Evolutionary conservation across 2,329 filamentous ascomycete species (phyloP), one percentile per base, ranked within the genome.

Genomic region (Paracoccidioides brasiliensis): DNA sequence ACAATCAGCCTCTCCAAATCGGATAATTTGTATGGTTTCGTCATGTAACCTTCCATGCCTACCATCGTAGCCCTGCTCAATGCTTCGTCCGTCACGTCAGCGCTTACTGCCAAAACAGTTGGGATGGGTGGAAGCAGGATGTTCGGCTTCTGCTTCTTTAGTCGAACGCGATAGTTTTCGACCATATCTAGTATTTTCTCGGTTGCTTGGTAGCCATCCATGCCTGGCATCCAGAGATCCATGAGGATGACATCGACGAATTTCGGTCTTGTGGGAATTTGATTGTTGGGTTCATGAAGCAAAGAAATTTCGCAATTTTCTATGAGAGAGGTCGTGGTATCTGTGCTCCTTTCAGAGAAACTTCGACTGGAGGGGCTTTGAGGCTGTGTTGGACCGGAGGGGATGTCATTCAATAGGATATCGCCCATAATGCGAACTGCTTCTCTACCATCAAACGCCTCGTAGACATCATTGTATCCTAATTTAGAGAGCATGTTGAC

Each of bases 171-270:
- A 42, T 70, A 64, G 48, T 72, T 66, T 44, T 71, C 68, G n/a
- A 73, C 66, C 72, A 83, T 76, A 30, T 72, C 69, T 9, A 85
- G 68, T 45, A 88, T 88, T 49, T 75, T 72, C 62, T 79, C 76
- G 0, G 84, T 80, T 1, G 84, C 84, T 64, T 86, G 80, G 60
- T 85, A 87, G 1, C 84, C 84, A 63, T 87, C 84, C 75, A 87
- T 82, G 60, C 82, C 74, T 0, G 84, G 84, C 83, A 88, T 88
- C 84, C 84, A 88, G 8, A 88, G 76, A 67, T 88, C 84, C 84
- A 88, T 88, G 45, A 87, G 70, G 30, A 88, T 76, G 1, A 85
- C 76, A 62, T 86, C 79, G 56, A 86, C 79, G 2, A 69, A 67
- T 55, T 71, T 72, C 9, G 65, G 58, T 44, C 69, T 22, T 22